phyloP scores from a whole-genome alignment of 2,329 filamentous ascomycete species.

The Coniochaeta hoffmannii region DNA sequence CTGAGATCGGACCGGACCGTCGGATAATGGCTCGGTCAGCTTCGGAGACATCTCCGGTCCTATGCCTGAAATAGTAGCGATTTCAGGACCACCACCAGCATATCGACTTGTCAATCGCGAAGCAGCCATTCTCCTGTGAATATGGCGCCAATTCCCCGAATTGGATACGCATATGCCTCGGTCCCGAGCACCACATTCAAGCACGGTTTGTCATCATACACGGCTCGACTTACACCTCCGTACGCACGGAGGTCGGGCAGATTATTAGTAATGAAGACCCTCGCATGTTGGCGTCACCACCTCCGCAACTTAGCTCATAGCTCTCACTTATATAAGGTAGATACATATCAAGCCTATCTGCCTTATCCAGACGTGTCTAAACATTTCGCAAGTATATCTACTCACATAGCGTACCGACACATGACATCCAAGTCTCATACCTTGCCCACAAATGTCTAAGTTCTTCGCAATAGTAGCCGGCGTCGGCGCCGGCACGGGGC shows the following conservation, averaged over 20 bases:
- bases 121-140: too few species aligned
- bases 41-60: too few species aligned
- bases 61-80: too few species aligned
- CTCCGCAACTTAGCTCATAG: neutral
- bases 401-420: too few species aligned
- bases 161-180: neutral
- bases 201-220: neutral
- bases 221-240: neutral
- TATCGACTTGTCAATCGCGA: too few species aligned
- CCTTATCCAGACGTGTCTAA: too few species aligned
- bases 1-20: too few species aligned
- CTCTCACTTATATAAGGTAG: constrained; percentile 3
- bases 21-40: too few species aligned
- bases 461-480: constrained; percentile 65
- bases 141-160: neutral
- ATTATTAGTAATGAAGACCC: neutral
- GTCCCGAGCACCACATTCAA: neutral
- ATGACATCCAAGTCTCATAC: too few species aligned
- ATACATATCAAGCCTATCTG: neutral
- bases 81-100: too few species aligned
- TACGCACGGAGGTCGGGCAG: neutral
- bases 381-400: too few species aligned
- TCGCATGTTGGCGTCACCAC: neutral
- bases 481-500: constrained; percentile 59
- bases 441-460: constrained; percentile 18